phyloP scores from a whole-genome alignment of 805 yeast genomes.

The Cyberlindnera japonica region DNA sequence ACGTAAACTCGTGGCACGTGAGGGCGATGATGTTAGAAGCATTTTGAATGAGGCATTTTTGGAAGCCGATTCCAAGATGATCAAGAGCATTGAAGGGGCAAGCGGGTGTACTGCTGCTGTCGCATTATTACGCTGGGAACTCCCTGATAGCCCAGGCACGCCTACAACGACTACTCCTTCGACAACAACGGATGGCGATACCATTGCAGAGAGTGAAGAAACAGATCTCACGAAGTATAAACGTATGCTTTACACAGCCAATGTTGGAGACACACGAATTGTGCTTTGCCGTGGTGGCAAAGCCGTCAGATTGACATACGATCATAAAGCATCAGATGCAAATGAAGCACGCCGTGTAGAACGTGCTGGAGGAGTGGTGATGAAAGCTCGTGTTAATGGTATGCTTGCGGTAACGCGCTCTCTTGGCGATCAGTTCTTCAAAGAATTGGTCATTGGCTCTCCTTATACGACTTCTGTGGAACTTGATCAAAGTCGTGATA shows the following conservation, averaged over 20 bases:
- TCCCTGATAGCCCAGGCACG: slow-evolving; percentile 26
- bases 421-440: slow-evolving; percentile 90
- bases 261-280: slow-evolving; percentile 90
- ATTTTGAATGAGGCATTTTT: slow-evolving; percentile 66
- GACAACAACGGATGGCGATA: not conserved
- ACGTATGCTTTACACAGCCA: slow-evolving; percentile 85
- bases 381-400: slow-evolving; percentile 92
- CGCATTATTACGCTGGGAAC: slow-evolving; percentile 85
- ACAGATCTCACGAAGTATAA: slow-evolving; percentile 42
- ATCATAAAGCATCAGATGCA: slow-evolving; percentile 85
- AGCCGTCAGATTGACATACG: slow-evolving; percentile 81
- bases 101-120: slow-evolving; percentile 97
- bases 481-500: slow-evolving; percentile 54
- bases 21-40: slow-evolving; percentile 54
- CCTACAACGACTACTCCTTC: slow-evolving; percentile 3
- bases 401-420: slow-evolving; percentile 93
- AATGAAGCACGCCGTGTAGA: slow-evolving; percentile 74
- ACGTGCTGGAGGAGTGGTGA: slow-evolving; percentile 77
- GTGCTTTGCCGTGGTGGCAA: slow-evolving; percentile 71
- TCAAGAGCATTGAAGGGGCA: slow-evolving; percentile 56
- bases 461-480: slow-evolving; percentile 92
- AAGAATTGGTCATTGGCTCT: slow-evolving; percentile 79
- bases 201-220: not conserved
- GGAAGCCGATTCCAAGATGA: slow-evolving; percentile 69
- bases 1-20: slow-evolving; percentile 47